Conservation (phyloP, 2,329 filamentous ascomycete genomes). For the Furcasterigmium furcatum region DNA sequence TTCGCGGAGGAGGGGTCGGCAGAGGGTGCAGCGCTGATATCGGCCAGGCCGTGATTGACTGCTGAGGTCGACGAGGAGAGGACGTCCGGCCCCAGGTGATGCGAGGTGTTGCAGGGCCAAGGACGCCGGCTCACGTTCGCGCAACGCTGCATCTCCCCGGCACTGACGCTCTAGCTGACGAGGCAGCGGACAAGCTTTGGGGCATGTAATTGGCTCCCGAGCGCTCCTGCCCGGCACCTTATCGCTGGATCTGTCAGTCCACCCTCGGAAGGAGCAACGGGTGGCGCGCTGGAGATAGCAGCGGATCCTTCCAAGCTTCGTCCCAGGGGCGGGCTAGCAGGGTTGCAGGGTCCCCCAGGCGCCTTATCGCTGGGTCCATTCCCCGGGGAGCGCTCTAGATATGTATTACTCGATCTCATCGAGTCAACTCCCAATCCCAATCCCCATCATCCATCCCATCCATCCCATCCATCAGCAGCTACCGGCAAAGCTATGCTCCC, state of each 20-base stretch:
- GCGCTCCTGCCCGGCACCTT: background rate
- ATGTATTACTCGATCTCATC: constrained; percentile 1
- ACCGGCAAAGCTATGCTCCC: background rate
- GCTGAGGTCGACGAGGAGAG: background rate
- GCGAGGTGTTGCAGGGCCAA: background rate
- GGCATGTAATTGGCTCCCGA: background rate
- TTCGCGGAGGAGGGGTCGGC: too few species aligned
- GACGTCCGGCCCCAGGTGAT: background rate
- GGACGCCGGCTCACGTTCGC: too few species aligned
- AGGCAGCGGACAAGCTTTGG: background rate
- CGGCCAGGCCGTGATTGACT: constrained; percentile 1
- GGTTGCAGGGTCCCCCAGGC: background rate
- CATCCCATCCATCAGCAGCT: too few species aligned
- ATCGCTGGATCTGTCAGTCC: background rate
- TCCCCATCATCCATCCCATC: too few species aligned
- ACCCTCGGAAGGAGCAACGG: background rate
- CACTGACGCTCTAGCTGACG: too few species aligned
- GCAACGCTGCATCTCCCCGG: too few species aligned
- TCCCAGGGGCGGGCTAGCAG: background rate
- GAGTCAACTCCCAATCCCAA: background rate
- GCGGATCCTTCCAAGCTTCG: background rate
- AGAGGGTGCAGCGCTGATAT: background rate
- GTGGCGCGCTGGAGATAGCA: background rate
- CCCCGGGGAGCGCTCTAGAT: background rate
- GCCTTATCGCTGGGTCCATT: background rate